Base-by-base conservation (phyloP, 768 basidiomycete species). In the Mycena rosella region DNA sequence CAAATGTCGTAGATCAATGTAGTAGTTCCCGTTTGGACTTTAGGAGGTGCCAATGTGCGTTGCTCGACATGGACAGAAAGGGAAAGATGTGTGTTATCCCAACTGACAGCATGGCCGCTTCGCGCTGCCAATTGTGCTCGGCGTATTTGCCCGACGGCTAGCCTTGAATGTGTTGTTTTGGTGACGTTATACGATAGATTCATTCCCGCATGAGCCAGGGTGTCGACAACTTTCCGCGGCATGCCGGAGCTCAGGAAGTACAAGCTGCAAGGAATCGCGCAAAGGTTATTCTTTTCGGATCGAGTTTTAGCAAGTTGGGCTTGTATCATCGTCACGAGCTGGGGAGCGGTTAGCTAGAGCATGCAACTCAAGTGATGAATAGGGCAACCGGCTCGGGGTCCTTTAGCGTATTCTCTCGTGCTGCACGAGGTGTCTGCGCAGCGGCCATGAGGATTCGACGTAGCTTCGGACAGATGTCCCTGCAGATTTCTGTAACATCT, bases 181-280 rank as follows among this genome's bases (percentile, higher is more conserved):
- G 24, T 20, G 13, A 32, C n/a, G 24, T 63, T 55, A 18, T 63
- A 63, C 0, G 53, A 54, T 3, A 63, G 53, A 20, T 27, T 26
- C 52, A 63, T 54, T 2, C 62, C 62, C 17, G 62, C 62, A 14
- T 63, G 62, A 2, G 42, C 54, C 27, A 63, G 51, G 2, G 53
- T 56, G 53, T 63, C 62, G 9, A 63, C 22, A 15, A 47, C 62
- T 17, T 63, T 55, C 18, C 60, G 51, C 15, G 60, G 60, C 60
- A 62, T 51, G 1, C 49, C 49, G 27, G 49, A 52, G n/a, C n/a
- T 26, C 17, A 53, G 42, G 24, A 63, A 63, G 11, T 63, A 63
- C 3, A 63, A 14, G 20, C 51, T 53, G 30, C 52, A 63, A 15
- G 61, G 61, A 5, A 63, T 63, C 2, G 62, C 52, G 20, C 53